A percentile compares a stretch with the other conserved stretches of the same genome.
These are phyloP conservation scores for Sisymbrium altissimum DNA, from an alignment of 345 rosid genomes.

Conservation along the genomic window DNA sequence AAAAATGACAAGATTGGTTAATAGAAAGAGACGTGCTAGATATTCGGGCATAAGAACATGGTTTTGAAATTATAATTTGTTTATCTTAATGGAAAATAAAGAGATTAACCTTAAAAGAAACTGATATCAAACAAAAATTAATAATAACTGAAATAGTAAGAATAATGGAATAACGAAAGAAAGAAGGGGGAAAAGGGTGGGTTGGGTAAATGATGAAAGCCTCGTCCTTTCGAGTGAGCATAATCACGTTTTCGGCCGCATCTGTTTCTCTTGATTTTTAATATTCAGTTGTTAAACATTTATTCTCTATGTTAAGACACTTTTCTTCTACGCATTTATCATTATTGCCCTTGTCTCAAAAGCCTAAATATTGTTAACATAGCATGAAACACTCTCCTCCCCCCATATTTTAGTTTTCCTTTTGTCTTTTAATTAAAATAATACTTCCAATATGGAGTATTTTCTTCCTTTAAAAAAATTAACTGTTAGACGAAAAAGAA, in stretches of 20 bases:
- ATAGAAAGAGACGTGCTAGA: neutral
- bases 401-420: conserved; percentile 24
- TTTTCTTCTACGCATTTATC: conserved; percentile 45
- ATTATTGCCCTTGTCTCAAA: conserved; percentile 42
- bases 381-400: conserved; percentile 18
- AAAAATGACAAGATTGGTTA: conserved; percentile 10
- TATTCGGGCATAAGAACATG: neutral
- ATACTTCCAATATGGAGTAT: neutral
- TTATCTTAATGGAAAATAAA: neutral
- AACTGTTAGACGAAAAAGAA: neutral
- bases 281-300: neutral
- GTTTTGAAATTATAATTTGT: neutral
- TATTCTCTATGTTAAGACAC: conserved; percentile 23
- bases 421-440: conserved; percentile 26
- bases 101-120: neutral
- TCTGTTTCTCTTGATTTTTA: neutral
- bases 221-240: conserved; percentile 18
- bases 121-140: neutral
- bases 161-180: neutral
- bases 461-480: neutral
- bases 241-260: conserved; percentile 36
- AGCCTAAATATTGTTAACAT: conserved; percentile 43
- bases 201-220: conserved; percentile 29
- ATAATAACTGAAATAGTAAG: neutral
- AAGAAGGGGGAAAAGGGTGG: neutral